Percentiles rank a stretch among this genome's conserved stretches.
These are phyloP conservation scores for Magnolia kwangsiensis DNA, from an alignment of 164 flowering plant species.

Conservation along the genomic window DNA sequence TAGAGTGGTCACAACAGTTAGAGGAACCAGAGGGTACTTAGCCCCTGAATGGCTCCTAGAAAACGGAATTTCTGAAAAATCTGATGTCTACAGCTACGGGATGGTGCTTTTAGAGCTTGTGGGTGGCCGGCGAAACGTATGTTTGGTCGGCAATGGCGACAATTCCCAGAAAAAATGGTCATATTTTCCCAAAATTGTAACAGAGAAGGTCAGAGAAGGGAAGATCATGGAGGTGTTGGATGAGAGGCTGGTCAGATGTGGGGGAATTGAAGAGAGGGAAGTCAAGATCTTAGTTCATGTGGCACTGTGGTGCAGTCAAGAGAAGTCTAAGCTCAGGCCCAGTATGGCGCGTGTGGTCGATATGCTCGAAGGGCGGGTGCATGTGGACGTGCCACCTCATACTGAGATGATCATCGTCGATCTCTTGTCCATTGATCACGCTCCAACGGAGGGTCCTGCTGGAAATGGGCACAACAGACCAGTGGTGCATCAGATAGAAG, in stretches of 20 bases:
- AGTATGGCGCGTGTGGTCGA: constrained; percentile 68
- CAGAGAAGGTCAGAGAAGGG: constrained; percentile 59
- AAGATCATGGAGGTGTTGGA: constrained; percentile 75
- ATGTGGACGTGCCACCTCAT: constrained; percentile 63
- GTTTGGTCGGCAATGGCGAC: constrained; percentile 21
- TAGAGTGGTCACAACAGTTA: constrained; percentile 49
- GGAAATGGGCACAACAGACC: neutral
- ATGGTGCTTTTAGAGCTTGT: constrained; percentile 81
- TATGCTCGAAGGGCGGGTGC: constrained; percentile 66
- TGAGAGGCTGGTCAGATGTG: constrained; percentile 32
- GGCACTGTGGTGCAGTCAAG: constrained; percentile 90
- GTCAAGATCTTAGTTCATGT: constrained; percentile 47
- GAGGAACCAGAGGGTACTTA: constrained; percentile 84
- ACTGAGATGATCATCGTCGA: constrained; percentile 66
- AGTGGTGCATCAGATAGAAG: constrained; percentile 1
- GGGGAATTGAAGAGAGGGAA: constrained; percentile 49
- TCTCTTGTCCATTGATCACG: constrained; percentile 41
- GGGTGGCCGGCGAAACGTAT: constrained; percentile 72
- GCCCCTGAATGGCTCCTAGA: constrained; percentile 95
- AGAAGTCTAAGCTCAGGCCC: constrained; percentile 62
- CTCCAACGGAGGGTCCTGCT: neutral
- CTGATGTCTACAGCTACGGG: constrained; percentile 83
- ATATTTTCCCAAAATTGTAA: constrained; percentile 65
- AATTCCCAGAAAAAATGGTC: constrained; percentile 47
- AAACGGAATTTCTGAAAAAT: constrained; percentile 67